Base-by-base conservation (phyloP, 352 stramenopile genomes). In the Peronospora destructor region DNA sequence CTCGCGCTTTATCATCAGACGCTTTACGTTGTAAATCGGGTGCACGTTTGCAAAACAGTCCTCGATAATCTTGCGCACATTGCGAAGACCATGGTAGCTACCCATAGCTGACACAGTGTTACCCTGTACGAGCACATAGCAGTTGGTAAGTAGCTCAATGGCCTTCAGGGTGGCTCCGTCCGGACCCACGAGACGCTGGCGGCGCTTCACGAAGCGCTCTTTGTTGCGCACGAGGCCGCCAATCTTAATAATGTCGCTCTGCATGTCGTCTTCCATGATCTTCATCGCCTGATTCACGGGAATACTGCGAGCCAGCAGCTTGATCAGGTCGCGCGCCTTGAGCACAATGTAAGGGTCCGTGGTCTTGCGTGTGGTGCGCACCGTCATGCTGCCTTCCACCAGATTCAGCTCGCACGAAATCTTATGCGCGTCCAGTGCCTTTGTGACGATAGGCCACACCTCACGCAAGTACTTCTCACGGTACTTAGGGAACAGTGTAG, bases 21-120 rank as follows among this genome's bases (percentile, higher is more conserved):
- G 95, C 78, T 99, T 99, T 51, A 99, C 98, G 62, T 99, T 98
- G 84, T 99, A 99, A 47, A 99, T 98, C 26, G 97, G 97, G 64
- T 99, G 97, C 35, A 99, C 94, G 69, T 99, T 99, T n/a, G 96
- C 91, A 65, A 99, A 98, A 67, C 96, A 99, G 65, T 99, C 97
- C 53, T 98, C 73, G 14, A 99, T 89, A 29, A 99, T 97, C 45
- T 96, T 97, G 38, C 96, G 87, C 30, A 97, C 91, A 55, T 91
- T 93, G 63, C 95, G 95, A 10, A 98, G 74, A 19, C 94, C 91
- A 28, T 95, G 81, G 66, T 95, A 95, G 32, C 58, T 75, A 17
- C 80, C 78, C 79, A 94, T 90, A 10, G 77, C 79, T 13, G 82
- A 87, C 28, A 99, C 96, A 0, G 97, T 99, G 72, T 99, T 99